Evolutionary conservation across 257 asterid genomes (phyloP).

Genomic region (Nicotiana attenuata): DNA sequence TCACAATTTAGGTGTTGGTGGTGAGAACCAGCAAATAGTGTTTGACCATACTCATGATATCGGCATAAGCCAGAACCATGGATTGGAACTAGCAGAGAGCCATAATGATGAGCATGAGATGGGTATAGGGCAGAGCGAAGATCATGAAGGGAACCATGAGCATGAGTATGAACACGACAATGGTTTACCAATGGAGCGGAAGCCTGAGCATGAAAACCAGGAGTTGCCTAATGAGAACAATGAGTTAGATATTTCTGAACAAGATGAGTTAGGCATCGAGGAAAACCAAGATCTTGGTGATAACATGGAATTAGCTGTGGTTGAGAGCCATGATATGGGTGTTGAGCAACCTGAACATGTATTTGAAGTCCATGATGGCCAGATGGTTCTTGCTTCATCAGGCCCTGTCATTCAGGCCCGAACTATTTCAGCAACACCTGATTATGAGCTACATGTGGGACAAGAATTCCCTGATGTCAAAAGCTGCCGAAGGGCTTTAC

Average conservation of each 20-base stretch:
- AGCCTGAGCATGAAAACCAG: slow-evolving; percentile 46
- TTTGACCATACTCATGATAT: slow-evolving; percentile 46
- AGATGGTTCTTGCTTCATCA: slow-evolving; percentile 46
- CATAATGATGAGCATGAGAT: slow-evolving; percentile 22
- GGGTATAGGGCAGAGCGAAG: slow-evolving; percentile 39
- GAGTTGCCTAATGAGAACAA: slow-evolving; percentile 41
- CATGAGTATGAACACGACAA: slow-evolving; percentile 53
- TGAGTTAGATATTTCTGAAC: slow-evolving; percentile 52
- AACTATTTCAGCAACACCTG: slow-evolving; percentile 45
- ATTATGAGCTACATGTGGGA: slow-evolving; percentile 79
- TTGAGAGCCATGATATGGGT: slow-evolving; percentile 57
- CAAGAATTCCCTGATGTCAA: slow-evolving; percentile 92
- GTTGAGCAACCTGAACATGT: slow-evolving; percentile 46
- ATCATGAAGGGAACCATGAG: slow-evolving; percentile 30
- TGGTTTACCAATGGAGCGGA: slow-evolving; percentile 50
- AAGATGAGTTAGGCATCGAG: slow-evolving; percentile 45
- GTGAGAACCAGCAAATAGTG: slow-evolving; percentile 47
- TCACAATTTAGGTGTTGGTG: slow-evolving; percentile 34
- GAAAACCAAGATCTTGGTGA: slow-evolving; percentile 67
- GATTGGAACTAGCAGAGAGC: slow-evolving; percentile 38
- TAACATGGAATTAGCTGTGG: slow-evolving; percentile 59
- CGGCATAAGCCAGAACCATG: slow-evolving; percentile 45
- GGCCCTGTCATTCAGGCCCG: slow-evolving; percentile 75
- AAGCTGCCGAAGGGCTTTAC: slow-evolving; percentile 86
- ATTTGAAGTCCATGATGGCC: slow-evolving; percentile 40